Evolutionary conservation across 2,329 filamentous ascomycete genomes (phyloP), one percentile per base, ranked within the genome.

Genomic region (Ophiocordyceps camponoti-leonardi): DNA sequence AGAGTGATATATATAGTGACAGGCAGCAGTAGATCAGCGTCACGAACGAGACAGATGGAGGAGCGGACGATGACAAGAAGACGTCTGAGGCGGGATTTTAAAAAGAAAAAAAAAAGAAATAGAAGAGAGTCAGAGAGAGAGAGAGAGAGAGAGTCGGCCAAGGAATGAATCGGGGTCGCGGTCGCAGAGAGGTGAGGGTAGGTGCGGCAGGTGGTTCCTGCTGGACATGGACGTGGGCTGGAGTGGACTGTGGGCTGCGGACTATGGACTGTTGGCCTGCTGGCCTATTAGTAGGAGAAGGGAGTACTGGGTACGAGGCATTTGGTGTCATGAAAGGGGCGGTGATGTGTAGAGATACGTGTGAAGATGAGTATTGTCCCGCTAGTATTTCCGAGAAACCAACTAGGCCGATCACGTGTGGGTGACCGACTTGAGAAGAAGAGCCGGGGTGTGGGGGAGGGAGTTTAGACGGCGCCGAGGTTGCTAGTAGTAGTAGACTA

Each of bases 181-280:
- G 51, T 50, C 51, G 49, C 52, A 51, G 51, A 51, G 47, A 51
- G 48, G 47, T 37, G 45, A 44, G 50, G 48, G 46, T 46, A 50
- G 48, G 53, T 50, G 44, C 49, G 46, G 53, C 49, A 51, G 46
- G 50, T 52, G 45, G 53, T 54, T 53, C 50, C 49, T 50, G 49
- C 47, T 44, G 49, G 39, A 33, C 41, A 19, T 28, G 42, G 30
- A 42, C 26, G 33, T 28, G 45, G 40, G 31, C 42, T 30, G 28
- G 41, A 23, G 39, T 23, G 20, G 35, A 39, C n/a, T 39, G 22
- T 18, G 10, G 40, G 13, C 11, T 23, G 39, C 20, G 14, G 13
- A 35, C 33, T 16, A 22, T 16, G 46, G 37, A 23, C 22, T 39
- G 22, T 7, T 20, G 40, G 30, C 35, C 18, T 20, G 28, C 44